Evolutionary conservation across 2,329 filamentous ascomycete genomes (phyloP), one percentile per base, ranked within the genome.

Genomic region (Arthrobotrys sinensis): DNA sequence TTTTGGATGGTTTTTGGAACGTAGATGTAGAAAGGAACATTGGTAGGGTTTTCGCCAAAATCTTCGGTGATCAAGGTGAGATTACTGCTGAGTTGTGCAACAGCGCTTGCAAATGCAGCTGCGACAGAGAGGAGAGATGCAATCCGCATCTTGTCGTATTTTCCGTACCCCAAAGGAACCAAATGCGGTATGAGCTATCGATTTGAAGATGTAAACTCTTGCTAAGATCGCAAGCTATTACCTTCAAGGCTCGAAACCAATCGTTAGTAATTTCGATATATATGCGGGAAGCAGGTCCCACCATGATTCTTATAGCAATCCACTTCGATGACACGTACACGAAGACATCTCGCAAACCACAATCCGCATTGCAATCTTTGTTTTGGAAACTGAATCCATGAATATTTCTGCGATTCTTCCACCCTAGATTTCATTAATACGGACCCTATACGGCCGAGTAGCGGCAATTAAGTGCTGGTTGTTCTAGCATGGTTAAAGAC

Each of bases 31-130:
- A 75, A 75, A 3, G 70, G 62, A 45, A 45, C 53, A 48, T 75
- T 67, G 14, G 62, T 75, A 10, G 70, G 70, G 43, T 75, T 75
- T 46, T 75, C 70, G 19, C 70, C 70, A 67, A 75, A 67, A 19
- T 75, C 45, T 24, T 75, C 70, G n/a, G 70, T 75, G 16, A 75
- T 55, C 40, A 75, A 52, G 4, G 50, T 60, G 19, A 75, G 40
- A 19, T 60, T 75, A n/a, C 70, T 75, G 3, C 60, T 67, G 3
- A 75, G 52, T 24, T 75, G 70, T 1, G 70, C 43, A 2, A 67
- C 10, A 38, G 70, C 21, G 28, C 52, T 28, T n/a, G 55, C 62
- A 12, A 75, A 14, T 3, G 40, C 52, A 53, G 62, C 63, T 16
- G 52, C 70, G 16, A 24, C 10, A 24, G 50, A 66, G 14, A 75